phyloP scores from a whole-genome alignment of 129 eudicot species.

The Escallonia herrerae region DNA sequence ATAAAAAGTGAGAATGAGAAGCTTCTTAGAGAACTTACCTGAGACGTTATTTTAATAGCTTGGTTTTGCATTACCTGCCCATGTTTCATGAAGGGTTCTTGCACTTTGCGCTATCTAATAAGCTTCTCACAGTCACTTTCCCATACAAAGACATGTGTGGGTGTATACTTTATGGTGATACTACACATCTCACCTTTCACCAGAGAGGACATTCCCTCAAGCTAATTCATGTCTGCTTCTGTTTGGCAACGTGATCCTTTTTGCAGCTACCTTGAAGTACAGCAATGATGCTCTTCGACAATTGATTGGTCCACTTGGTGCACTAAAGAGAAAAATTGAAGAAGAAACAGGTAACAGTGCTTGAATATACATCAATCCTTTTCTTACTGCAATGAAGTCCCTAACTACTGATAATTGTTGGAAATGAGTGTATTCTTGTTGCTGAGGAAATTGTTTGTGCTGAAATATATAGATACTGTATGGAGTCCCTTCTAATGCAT shows the following conservation, averaged over 20 bases:
- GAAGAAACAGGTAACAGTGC: slow-evolving; percentile 66
- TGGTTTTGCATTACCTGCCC: no score
- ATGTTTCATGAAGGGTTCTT: no score
- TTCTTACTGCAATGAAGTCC: no score
- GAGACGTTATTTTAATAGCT: no score
- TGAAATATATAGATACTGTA: neutral
- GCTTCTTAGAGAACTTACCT: neutral
- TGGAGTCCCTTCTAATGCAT: neutral
- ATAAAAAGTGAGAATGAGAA: no score
- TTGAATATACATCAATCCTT: no score
- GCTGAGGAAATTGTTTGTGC: neutral
- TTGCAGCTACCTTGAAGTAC: slow-evolving; percentile 68
- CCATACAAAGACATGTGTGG: no score
- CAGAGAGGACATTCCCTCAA: neutral
- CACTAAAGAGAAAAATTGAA: slow-evolving; percentile 80
- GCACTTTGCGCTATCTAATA: no score
- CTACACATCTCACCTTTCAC: neutral
- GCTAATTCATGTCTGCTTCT: slow-evolving; percentile 1
- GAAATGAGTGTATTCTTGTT: neutral
- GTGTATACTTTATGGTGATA: no score
- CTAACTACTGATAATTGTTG: no score
- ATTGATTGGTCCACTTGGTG: slow-evolving; percentile 90
- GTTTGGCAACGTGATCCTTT: neutral
- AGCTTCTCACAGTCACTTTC: no score
- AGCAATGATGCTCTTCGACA: slow-evolving; percentile 83